Conservation (phyloP, 164 flowering plant genomes). For the Dillenia suffruticosa region DNA sequence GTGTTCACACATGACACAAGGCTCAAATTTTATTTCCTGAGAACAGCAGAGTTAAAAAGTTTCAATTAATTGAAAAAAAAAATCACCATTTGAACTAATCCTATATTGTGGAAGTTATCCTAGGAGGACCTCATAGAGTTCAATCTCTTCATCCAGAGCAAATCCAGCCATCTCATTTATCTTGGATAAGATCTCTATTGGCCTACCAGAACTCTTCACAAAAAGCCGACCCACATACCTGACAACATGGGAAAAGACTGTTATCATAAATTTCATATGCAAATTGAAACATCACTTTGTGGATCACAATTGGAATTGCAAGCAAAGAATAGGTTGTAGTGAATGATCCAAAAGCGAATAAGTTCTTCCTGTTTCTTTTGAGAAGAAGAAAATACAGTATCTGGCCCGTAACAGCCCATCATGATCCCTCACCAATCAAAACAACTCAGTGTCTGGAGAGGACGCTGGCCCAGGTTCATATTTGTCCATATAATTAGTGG, state of each 20-base stretch:
- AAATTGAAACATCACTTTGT: background rate
- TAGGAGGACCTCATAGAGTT: conserved; percentile 75
- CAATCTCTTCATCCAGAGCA: conserved; percentile 81
- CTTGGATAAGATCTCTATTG: conserved; percentile 62
- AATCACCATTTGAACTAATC: background rate
- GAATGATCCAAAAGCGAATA: no score
- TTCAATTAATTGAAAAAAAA: background rate
- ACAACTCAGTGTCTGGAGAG: no score
- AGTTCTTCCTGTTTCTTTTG: no score
- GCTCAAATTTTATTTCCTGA: conserved; percentile 97
- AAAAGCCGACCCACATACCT: conserved; percentile 91
- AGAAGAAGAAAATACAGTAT: no score
- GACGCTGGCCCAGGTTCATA: no score
- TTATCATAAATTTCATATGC: background rate
- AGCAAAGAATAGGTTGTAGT: no score
- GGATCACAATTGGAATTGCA: background rate
- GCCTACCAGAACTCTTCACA: conserved; percentile 76
- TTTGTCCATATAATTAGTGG: no score
- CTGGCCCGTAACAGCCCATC: no score
- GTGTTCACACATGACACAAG: conserved; percentile 89
- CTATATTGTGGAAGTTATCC: background rate
- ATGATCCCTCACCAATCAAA: no score
- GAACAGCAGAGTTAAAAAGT: conserved; percentile 5
- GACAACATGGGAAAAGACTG: conserved; percentile 13
- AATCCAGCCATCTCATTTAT: conserved; percentile 92